Evolutionary conservation across 805 yeast genomes (phyloP), one percentile per base, ranked within the genome.

Genomic region (Dipodascus geniculatus): DNA sequence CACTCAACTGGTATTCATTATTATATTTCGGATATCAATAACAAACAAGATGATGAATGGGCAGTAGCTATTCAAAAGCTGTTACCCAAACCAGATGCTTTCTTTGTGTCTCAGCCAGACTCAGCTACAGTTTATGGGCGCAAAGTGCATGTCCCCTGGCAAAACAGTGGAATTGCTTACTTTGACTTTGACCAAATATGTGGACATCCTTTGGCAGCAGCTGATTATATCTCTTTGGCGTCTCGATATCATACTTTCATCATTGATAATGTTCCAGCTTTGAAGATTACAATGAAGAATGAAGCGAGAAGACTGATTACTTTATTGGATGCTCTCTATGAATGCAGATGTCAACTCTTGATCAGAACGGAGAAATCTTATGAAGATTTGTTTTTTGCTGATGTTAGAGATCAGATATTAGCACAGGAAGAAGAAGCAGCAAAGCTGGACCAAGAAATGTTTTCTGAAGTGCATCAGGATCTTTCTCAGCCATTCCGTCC

Each of bases 261-360:
- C 2, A 61, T 84, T 19, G 83, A 81, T 54, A 68, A 79, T 51
- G 80, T 84, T 2, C 90, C 90, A 0, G 69, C 77, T 3, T 65
- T 84, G 66, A 76, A 79, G 1, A 63, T 77, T 2, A 73, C 67
- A 49, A 75, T 73, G 79, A 81, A 80, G 58, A 81, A 81, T 59
- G 87, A 83, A 60, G 89, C 89, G 1, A 68, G 87, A 52, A 66
- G 85, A 54, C 78, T 83, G 60, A 83, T 84, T 51, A 80, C 85
- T 0, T 65, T 84, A 19, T 62, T 83, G 23, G 89, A 84, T 65
- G 86, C 88, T 0, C 65, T 83, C 11, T 83, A 84, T 63, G 89
- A 84, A 61, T 75, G 83, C 17, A 75, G 77, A 59, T 82, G 87
- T 61, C 78, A 79, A 59, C 68, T 83, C n/a, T 72, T 72, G 23